Percentiles rank a stretch among this genome's conserved stretches.
Conservation (phyloP, 1,139 yeast species). For the Geotrichum cucujoidarum region DNA sequence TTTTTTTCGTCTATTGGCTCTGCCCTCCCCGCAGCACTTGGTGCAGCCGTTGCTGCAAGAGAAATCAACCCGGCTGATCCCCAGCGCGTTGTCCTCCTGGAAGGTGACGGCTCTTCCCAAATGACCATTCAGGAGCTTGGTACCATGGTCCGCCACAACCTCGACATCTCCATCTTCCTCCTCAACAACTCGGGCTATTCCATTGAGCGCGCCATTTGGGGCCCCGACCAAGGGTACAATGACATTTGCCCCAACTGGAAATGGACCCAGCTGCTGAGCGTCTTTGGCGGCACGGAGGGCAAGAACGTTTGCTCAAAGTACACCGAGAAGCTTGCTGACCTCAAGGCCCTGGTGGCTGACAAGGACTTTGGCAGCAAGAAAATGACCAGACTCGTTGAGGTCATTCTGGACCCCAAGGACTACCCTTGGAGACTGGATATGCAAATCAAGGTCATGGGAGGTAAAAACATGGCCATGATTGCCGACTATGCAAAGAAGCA, state of each 20-base stretch:
- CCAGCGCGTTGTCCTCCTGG: slow-evolving; percentile 61
- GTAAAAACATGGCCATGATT: slow-evolving; percentile 25
- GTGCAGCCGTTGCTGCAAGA: slow-evolving; percentile 63
- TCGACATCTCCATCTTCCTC: slow-evolving; percentile 60
- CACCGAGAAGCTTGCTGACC: slow-evolving; percentile 37
- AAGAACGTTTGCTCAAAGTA: slow-evolving; percentile 38
- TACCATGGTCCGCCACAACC: slow-evolving; percentile 54
- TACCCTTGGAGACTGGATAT: slow-evolving; percentile 52
- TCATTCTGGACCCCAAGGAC: slow-evolving; percentile 53
- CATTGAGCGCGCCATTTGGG: slow-evolving; percentile 77
- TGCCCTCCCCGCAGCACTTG: slow-evolving; percentile 79
- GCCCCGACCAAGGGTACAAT: slow-evolving; percentile 69
- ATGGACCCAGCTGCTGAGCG: slow-evolving; percentile 61
- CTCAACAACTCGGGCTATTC: slow-evolving; percentile 84
- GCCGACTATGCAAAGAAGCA: slow-evolving; percentile 26
- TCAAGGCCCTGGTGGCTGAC: slow-evolving; percentile 38
- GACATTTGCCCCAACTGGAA: slow-evolving; percentile 77
- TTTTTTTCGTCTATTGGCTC: slow-evolving; percentile 82
- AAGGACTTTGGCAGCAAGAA: slow-evolving; percentile 32
- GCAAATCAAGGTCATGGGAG: slow-evolving; percentile 31
- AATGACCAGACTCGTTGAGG: slow-evolving; percentile 49
- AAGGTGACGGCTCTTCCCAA: slow-evolving; percentile 91
- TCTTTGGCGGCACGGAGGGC: slow-evolving; percentile 59
- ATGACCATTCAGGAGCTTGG: slow-evolving; percentile 78
- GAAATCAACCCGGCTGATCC: slow-evolving; percentile 39